Base-by-base conservation (phyloP, 2,329 filamentous ascomycete species). In the Aspergillus transmontanensis region DNA sequence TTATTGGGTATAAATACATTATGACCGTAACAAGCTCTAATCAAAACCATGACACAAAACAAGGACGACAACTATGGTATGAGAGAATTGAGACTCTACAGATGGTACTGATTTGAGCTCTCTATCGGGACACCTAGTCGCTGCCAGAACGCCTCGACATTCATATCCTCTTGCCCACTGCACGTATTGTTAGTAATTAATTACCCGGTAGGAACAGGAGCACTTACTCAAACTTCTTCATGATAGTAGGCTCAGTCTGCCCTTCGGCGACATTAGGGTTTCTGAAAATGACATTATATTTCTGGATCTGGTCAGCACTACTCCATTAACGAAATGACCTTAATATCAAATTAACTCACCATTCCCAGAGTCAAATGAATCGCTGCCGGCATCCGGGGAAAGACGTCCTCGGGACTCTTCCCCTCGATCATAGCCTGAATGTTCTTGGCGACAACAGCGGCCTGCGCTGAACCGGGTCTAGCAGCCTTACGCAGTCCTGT, bases 151-250 rank as follows among this genome's bases (percentile, higher is more conserved):
- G 64, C 69, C 60, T 78, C 76, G 6, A 78, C 75, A 26, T 73
- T 74, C 73, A 79, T 76, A 61, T 79, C 76, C 56, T 76, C 76
- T 60, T 63, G 71, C 7, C 76, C 76, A 65, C 76, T 79, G 21
- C 3, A 32, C 9, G 56, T 1, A 10, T 2, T 28, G 57, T 74
- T 64, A 72, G 69, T 32, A 41, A 58, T 1, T 6, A 26, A 26
- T 7, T 28, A 11, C 6, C n/a, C 4, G 4, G 4, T 26, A 4
- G 6, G 48, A 23, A 59, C 1, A 9, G 19, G 41, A 19, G 10
- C 32, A 68, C 75, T 72, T 68, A 78, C 76, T 78, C 75, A 43
- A 71, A 57, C 55, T 71, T 75, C 53, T 71, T 64, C 6, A 72
- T 74, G 23, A 77, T 66, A 32, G 68, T 72, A 1, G 76, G 76